These are phyloP conservation scores for Combretum micranthum DNA, from an alignment of 345 rosid species.

Conservation along the genomic window DNA sequence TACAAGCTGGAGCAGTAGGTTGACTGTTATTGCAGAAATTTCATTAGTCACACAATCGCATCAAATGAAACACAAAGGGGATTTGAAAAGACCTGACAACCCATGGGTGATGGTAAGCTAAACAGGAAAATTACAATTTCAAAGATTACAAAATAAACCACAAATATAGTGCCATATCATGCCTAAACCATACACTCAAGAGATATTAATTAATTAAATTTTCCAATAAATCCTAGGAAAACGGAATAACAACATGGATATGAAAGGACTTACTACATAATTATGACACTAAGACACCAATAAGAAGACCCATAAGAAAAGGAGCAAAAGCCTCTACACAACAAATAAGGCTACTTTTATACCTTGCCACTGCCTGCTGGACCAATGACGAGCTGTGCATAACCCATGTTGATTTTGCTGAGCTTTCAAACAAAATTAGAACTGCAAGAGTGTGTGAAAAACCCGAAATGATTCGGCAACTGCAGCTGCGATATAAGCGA, in stretches of 20 bases:
- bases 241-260: too few species aligned
- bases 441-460: constrained; percentile 34
- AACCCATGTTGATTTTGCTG: constrained; percentile 44
- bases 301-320: too few species aligned
- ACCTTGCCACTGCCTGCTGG: constrained; percentile 95
- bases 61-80: neutral
- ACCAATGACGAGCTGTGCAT: constrained; percentile 77
- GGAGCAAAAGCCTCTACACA: neutral
- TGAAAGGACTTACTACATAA: too few species aligned
- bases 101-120: neutral
- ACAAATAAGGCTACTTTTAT: neutral
- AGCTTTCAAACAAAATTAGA: constrained; percentile 11
- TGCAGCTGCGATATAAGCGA: constrained; percentile 67
- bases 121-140: neutral
- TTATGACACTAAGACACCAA: too few species aligned
- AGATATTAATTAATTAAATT: too few species aligned
- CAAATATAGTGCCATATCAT: too few species aligned
- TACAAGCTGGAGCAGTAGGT: constrained; percentile 80
- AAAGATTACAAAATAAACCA: neutral
- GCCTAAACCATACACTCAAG: too few species aligned
- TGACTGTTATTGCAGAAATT: constrained; percentile 38
- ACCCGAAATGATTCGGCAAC: constrained; percentile 57
- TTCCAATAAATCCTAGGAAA: too few species aligned
- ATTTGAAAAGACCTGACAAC: neutral
- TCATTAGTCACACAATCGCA: neutral